A percentile compares a stretch with the other conserved stretches of the same genome.
These are phyloP conservation scores for Erodium trifolium DNA, from an alignment of 441 rosid genomes.

Conservation along the genomic window DNA sequence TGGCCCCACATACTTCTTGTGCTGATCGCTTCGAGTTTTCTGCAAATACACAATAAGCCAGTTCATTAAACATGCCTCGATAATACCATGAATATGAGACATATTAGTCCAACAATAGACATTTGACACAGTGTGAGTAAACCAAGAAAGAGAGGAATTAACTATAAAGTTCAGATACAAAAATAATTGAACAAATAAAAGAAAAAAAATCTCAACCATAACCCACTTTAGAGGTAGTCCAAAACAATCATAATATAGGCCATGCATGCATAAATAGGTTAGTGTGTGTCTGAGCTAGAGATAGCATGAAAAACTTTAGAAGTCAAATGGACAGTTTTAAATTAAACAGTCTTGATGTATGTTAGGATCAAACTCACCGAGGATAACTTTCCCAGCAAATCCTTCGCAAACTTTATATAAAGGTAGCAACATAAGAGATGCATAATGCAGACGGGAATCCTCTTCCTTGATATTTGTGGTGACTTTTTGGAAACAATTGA, in stretches of 20 bases:
- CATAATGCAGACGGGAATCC: slow-evolving; percentile 38
- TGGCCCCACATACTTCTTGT: slow-evolving; percentile 48
- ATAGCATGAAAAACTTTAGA: not conserved
- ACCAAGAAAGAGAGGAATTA: too few species aligned
- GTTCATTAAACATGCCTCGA: not conserved
- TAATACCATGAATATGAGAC: not conserved
- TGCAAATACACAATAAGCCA: slow-evolving; percentile 24
- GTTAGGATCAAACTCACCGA: slow-evolving; percentile 38
- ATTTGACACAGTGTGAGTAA: not conserved
- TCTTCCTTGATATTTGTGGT: slow-evolving; percentile 36
- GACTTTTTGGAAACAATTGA: slow-evolving; percentile 45
- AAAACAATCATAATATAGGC: too few species aligned
- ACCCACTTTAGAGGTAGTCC: too few species aligned
- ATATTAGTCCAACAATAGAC: not conserved
- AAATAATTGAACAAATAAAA: too few species aligned
- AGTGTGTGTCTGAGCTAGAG: too few species aligned
- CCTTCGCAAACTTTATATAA: slow-evolving; percentile 88
- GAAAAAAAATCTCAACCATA: too few species aligned
- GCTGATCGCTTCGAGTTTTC: slow-evolving; percentile 66
- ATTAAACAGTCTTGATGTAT: not conserved
- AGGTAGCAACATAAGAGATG: slow-evolving; percentile 55
- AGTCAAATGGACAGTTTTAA: not conserved
- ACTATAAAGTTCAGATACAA: too few species aligned
- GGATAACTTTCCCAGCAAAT: slow-evolving; percentile 60
- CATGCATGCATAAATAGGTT: too few species aligned